Conservation (phyloP, 805 yeast species). For the Metschnikowia similis region DNA sequence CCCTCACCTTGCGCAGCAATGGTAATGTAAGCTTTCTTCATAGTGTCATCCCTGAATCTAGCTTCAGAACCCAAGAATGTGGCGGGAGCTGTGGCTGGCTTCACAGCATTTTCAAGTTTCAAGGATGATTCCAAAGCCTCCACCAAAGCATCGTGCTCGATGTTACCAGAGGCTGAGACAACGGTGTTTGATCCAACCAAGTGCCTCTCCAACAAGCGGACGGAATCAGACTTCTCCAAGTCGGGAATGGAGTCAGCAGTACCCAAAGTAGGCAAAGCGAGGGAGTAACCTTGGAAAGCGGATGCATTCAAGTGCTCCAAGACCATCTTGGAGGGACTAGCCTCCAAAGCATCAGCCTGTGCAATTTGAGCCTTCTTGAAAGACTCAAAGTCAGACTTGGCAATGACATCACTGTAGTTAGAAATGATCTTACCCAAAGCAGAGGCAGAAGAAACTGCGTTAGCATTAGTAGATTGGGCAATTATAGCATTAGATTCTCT, state of each 20-base stretch:
- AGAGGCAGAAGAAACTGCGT: constrained; percentile 49
- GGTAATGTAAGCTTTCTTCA: constrained; percentile 74
- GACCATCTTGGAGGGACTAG: constrained; percentile 51
- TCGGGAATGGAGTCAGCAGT: constrained; percentile 59
- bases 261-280: constrained; percentile 74
- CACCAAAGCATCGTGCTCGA: constrained; percentile 65
- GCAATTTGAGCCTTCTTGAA: constrained; percentile 45
- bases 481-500: constrained; percentile 64
- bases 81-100: constrained; percentile 46
- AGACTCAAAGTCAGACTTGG: constrained; percentile 44
- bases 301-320: constrained; percentile 75
- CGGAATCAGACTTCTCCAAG: constrained; percentile 56
- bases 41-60: constrained; percentile 83
- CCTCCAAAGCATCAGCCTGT: constrained; percentile 53
- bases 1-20: constrained; percentile 75
- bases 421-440: constrained; percentile 45
- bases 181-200: constrained; percentile 63
- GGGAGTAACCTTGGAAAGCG: constrained; percentile 83
- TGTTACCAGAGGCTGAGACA: constrained; percentile 67
- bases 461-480: constrained; percentile 51
- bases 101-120: constrained; percentile 48
- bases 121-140: constrained; percentile 56
- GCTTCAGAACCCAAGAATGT: constrained; percentile 82
- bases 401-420: constrained; percentile 32
- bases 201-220: constrained; percentile 51